phyloP scores from a whole-genome alignment of 306 rosid species.

The Begonia peltatifolia region DNA sequence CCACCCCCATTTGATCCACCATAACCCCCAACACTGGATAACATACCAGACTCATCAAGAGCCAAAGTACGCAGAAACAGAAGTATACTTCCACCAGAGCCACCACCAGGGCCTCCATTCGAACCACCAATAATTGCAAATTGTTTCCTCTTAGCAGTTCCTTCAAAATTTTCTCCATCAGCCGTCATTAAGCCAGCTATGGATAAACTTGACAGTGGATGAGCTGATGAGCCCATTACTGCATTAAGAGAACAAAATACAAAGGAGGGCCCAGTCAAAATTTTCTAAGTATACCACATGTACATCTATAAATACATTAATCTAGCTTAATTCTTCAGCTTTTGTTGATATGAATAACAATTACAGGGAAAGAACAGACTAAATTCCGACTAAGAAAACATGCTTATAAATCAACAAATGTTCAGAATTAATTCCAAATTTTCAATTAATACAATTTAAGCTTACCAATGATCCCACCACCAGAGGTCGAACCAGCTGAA shows the following conservation, averaged over 20 bases:
- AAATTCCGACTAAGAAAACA: neutral
- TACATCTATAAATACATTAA: too few relatives aligned
- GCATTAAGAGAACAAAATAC: conserved; percentile 18
- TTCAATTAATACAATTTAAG: conserved; percentile 13
- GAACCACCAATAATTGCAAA: conserved; percentile 18
- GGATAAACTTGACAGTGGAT: conserved; percentile 75
- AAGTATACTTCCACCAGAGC: conserved; percentile 90
- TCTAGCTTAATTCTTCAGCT: too few relatives aligned
- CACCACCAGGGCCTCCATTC: conserved; percentile 80
- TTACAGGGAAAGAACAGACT: neutral
- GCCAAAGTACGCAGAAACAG: conserved; percentile 52
- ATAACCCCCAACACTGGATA: conserved; percentile 83
- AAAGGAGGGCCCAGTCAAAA: neutral
- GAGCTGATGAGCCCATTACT: conserved; percentile 85
- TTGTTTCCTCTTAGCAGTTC: conserved; percentile 13
- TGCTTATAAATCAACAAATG: neutral
- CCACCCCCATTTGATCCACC: conserved; percentile 52
- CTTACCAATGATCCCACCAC: conserved; percentile 92
- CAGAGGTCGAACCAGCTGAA: conserved; percentile 48
- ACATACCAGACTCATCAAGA: conserved; percentile 59
- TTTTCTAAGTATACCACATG: too few relatives aligned
- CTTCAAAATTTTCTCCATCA: conserved; percentile 63
- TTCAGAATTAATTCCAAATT: too few relatives aligned
- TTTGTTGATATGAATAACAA: too few relatives aligned
- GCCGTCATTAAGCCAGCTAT: conserved; percentile 61